Percentiles rank a stretch among this genome's conserved stretches.
Conservation (phyloP, 805 yeast species). For the Saturnispora hagleri region DNA sequence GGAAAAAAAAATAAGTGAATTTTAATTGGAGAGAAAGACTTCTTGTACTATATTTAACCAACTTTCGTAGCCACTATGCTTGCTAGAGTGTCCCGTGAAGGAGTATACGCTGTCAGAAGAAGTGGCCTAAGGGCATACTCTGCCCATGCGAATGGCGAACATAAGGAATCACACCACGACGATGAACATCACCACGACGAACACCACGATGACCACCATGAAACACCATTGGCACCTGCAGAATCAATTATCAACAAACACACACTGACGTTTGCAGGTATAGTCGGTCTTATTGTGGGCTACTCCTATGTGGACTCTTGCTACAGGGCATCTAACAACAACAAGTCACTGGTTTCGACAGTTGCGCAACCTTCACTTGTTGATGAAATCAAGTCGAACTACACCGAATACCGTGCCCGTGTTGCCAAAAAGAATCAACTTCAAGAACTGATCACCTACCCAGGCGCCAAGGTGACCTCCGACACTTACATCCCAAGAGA, state of each 20-base stretch:
- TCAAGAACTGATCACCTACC: slow-evolving; percentile 15
- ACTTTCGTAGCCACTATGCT: not conserved
- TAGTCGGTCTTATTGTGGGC: slow-evolving; percentile 29
- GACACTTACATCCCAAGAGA: slow-evolving; percentile 17
- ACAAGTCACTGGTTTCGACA: slow-evolving; percentile 18
- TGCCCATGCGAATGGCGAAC: slow-evolving; percentile 6
- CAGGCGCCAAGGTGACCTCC: slow-evolving; percentile 12
- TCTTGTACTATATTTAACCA: not conserved
- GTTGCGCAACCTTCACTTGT: slow-evolving; percentile 13
- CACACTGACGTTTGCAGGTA: slow-evolving; percentile 17
- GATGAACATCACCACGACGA: slow-evolving; percentile 9
- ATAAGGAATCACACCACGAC: slow-evolving; percentile 5
- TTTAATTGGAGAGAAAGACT: not conserved
- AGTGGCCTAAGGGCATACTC: slow-evolving; percentile 11
- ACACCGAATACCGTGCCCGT: slow-evolving; percentile 17
- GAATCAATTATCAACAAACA: slow-evolving; percentile 23
- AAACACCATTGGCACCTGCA: slow-evolving; percentile 19
- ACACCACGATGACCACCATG: slow-evolving; percentile 17
- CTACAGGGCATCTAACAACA: slow-evolving; percentile 37
- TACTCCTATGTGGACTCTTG: slow-evolving; percentile 40
- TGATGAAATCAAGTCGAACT: slow-evolving; percentile 18
- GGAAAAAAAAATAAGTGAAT: not conserved
- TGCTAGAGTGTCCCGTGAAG: not conserved
- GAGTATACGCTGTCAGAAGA: not conserved
- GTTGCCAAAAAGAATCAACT: slow-evolving; percentile 18